phyloP scores from a whole-genome alignment of 2,329 filamentous ascomycete species.

The Cordyceps cateniannulata region DNA sequence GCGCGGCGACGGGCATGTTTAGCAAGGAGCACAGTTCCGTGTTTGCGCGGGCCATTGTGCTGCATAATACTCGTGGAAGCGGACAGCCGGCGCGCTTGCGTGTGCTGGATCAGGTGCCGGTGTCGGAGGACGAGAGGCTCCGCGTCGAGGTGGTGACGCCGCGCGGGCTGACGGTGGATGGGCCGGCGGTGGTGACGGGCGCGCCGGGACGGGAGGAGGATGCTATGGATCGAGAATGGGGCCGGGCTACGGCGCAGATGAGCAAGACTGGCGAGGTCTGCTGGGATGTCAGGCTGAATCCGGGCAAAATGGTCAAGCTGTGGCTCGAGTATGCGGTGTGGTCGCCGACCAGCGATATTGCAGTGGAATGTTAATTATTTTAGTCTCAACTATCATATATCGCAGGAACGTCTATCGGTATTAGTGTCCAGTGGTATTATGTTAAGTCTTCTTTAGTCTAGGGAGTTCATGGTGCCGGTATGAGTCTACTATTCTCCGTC shows the following conservation, averaged over 20 bases:
- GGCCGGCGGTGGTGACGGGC: conserved; percentile 31
- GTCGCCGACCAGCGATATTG: conserved; percentile 43
- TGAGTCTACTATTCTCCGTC: too few species aligned
- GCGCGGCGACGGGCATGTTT: conserved; percentile 42
- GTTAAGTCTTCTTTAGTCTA: too few species aligned
- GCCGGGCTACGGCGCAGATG: conserved; percentile 44
- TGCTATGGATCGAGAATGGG: conserved; percentile 40
- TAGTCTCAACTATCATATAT: too few species aligned
- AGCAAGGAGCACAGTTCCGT: conserved; percentile 41
- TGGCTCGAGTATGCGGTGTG: conserved; percentile 55
- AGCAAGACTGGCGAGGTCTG: conserved; percentile 51
- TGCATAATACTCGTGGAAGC: conserved; percentile 42
- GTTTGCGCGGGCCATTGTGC: conserved; percentile 38
- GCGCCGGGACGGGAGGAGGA: conserved; percentile 24
- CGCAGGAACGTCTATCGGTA: too few species aligned
- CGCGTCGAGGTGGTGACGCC: conserved; percentile 42
- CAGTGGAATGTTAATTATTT: not conserved
- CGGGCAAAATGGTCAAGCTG: conserved; percentile 51
- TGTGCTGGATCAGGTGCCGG: conserved; percentile 51
- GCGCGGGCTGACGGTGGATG: conserved; percentile 34
- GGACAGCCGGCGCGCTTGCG: conserved; percentile 36
- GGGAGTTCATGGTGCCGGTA: too few species aligned
- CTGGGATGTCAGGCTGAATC: conserved; percentile 53
- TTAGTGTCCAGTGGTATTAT: too few species aligned
- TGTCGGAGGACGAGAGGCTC: conserved; percentile 51